These are phyloP conservation scores for Venturia nashicola DNA, from an alignment of 2,329 filamentous ascomycete genomes.

Conservation along the genomic window DNA sequence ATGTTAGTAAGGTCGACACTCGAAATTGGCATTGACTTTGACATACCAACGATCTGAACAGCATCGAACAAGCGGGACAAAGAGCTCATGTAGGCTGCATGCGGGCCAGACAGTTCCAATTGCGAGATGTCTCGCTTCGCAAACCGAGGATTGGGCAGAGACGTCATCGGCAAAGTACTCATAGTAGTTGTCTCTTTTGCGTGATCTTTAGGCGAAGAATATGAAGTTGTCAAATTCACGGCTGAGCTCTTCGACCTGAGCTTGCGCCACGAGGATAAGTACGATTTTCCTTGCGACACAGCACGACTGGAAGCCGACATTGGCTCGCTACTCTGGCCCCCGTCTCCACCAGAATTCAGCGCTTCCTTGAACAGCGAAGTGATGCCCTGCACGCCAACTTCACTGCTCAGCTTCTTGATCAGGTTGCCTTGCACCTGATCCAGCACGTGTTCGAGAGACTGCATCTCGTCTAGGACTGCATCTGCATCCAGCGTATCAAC, in stretches of 20 bases:
- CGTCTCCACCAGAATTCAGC: conserved; percentile 16
- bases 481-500: conserved; percentile 88
- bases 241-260: conserved; percentile 77
- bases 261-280: conserved; percentile 79
- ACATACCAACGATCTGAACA: conserved; percentile 79
- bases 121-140: conserved; percentile 58
- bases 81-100: conserved; percentile 82
- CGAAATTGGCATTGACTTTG: background rate
- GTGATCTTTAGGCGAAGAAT: conserved; percentile 19
- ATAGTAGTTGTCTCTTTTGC: conserved; percentile 43
- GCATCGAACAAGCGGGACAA: conserved; percentile 87
- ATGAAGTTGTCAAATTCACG: conserved; percentile 23
- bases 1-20: conserved; percentile 2
- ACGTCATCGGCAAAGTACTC: conserved; percentile 48
- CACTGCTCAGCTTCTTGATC: conserved; percentile 76
- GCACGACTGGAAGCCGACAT: conserved; percentile 17
- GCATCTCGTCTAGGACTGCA: conserved; percentile 87
- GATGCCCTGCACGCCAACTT: conserved; percentile 73
- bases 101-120: conserved; percentile 66
- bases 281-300: conserved; percentile 45
- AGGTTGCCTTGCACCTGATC: conserved; percentile 72
- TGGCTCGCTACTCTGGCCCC: background rate
- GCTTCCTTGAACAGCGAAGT: conserved; percentile 65
- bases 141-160: conserved; percentile 60
- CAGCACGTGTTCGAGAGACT: conserved; percentile 70